Conservation (phyloP, 257 asterid species). For the Solanum habrochaites region DNA sequence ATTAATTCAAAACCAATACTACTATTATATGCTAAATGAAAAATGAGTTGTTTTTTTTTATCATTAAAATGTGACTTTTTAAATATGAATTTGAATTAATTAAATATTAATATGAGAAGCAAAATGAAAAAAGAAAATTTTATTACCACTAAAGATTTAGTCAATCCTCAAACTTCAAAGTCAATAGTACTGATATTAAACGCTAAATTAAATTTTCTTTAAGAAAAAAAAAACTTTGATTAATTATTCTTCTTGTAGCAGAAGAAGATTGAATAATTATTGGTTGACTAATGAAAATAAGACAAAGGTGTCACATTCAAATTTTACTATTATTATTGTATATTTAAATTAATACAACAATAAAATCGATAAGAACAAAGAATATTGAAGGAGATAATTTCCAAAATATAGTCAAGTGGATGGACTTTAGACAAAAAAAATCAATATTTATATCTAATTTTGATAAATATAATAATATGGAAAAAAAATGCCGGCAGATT, state of each 20-base stretch:
- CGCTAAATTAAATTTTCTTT: background rate
- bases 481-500: conserved; percentile 6
- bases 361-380: background rate
- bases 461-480: background rate
- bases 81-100: background rate
- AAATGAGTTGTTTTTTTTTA: background rate
- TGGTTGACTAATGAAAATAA: background rate
- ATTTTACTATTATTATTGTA: background rate
- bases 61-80: background rate
- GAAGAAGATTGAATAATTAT: background rate
- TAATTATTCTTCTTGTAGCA: background rate
- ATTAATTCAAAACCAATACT: background rate
- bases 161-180: background rate
- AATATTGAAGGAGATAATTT: background rate
- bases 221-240: background rate
- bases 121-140: background rate
- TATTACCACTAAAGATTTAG: background rate
- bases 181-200: background rate
- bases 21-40: background rate
- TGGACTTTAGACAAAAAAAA: background rate
- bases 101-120: background rate
- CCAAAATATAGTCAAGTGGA: background rate
- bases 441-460: background rate
- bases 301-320: background rate
- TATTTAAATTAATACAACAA: background rate